Evolutionary conservation across 371 early-diverging fungal species (phyloP), one percentile per base, ranked within the genome.

Genomic region (Pancytospora epiphaga): DNA sequence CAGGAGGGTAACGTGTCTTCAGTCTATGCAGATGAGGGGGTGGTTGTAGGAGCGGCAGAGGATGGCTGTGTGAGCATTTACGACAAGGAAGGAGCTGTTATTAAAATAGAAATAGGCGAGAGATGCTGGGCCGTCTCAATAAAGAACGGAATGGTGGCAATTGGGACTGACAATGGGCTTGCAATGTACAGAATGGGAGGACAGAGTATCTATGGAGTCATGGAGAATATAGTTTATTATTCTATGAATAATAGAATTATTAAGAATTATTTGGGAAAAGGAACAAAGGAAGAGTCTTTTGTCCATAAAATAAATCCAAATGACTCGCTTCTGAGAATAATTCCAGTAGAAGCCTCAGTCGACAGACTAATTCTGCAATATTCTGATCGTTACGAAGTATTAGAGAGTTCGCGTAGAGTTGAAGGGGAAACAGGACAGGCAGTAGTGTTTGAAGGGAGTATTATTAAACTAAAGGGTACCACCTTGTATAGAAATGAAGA

Each of bases 111-210:
- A 3, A 6, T 57, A 1, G 22, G 51, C 33, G 3, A 2, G 3
- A 47, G 69, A 90, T 1, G 86, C 87, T 22, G 56, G 84, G 38
- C 84, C 92, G 36, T 89, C 89, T 66, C 90, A 90, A 0, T 92
- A 93, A 75, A 89, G 90, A 71, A 94, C 92, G 82, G 88, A 94
- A 56, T 94, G 92, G 85, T 98, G 95, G 98, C 89, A 89, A 50
- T 74, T 96, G 56, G 87, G 89, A 0, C 43, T 1, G 62, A 72
- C 36, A 66, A 65, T 29, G 40, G 50, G 2, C 34, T 74, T 38
- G 29, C 73, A 29, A 12, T 78, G 27, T 76, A 76, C 50, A 19
- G 15, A 58, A 72, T 36, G 29, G 39, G 18, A 37, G 43, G 9
- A 3, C 47, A 37, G 25, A 58, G 12, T 19, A 6, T 60, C n/a